Base-by-base conservation (phyloP, 1,284 basidiomycete genomes). In the Microbotryum intermedium region DNA sequence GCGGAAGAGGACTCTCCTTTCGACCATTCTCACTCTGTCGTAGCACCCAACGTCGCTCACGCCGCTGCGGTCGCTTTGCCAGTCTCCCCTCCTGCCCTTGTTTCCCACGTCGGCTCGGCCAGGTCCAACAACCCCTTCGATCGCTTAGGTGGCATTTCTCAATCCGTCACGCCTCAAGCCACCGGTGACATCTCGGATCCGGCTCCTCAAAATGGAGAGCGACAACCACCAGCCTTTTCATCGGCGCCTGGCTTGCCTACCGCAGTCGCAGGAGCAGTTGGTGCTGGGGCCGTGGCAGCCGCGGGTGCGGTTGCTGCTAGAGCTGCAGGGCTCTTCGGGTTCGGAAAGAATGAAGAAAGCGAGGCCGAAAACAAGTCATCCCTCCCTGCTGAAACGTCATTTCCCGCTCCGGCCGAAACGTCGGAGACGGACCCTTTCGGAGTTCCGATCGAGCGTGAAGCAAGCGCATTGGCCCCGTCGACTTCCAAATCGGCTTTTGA, bases 41-140 rank as follows among this genome's bases (percentile, higher is more conserved):
- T 70, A n/a, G 50, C 62, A 29, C 70, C n/a, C 50, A 50, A 45
- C 30, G 16, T 51, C 55, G 53, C 64, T 56, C 26, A 59, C 46
- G 57, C 62, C 11, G 82, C 84, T 9, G 76, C 80, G 6, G 81
- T 86, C 9, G 82, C 86, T 3, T 78, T 90, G 16, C 88, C 88
- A 1, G 71, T 75, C 13, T 84, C 87, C 0, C 87, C 88, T 29
- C 69, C 70, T 75, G 67, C 69, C 61, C 79, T 70, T 64, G 75
- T 65, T 58, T 73, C 64, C 52, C 80, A 76, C 9, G 77, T 71
- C 26, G 71, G 71, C 43, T 79, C 77, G 11, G 72, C 75, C 48
- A 86, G 87, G 76, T 92, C 88, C 70, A 94, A 85, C 70, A 98
- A 98, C 74, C 94, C 94, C 0, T 98, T 98, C 72, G 93, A 92